Percentiles rank a stretch among this genome's conserved stretches.
phyloP scores from a whole-genome alignment of 371 early-diverging fungal species.

The Mucor plumbeus region DNA sequence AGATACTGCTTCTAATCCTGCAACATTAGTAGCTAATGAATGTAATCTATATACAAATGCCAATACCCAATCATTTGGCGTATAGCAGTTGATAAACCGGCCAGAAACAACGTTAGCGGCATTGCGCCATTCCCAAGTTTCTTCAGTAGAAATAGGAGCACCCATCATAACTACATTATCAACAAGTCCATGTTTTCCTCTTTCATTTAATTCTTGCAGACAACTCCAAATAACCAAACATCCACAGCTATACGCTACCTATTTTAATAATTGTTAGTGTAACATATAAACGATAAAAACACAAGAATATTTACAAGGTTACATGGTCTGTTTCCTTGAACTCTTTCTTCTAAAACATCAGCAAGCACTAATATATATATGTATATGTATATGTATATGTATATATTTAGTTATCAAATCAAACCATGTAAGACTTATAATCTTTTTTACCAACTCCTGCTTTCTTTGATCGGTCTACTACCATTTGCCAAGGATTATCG shows the following conservation, averaged over 20 bases:
- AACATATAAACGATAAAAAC: too few species aligned
- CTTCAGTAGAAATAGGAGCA: conserved; percentile 63
- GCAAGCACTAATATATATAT: too few species aligned
- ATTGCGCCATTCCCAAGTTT: conserved; percentile 50
- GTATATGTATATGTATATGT: too few species aligned
- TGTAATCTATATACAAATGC: conserved; percentile 78
- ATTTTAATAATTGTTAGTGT: neutral
- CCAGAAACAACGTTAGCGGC: conserved; percentile 76
- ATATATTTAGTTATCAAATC: neutral
- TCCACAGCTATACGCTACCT: conserved; percentile 90
- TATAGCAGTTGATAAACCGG: conserved; percentile 89
- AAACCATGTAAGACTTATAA: neutral
- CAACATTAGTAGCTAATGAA: conserved; percentile 73
- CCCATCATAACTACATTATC: conserved; percentile 70
- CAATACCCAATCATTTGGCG: conserved; percentile 89
- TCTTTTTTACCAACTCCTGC: conserved; percentile 70
- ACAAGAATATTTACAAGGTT: conserved; percentile 63
- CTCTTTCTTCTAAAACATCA: conserved; percentile 79
- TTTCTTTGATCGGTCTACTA: conserved; percentile 85
- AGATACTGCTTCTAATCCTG: conserved; percentile 78
- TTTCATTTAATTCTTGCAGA: conserved; percentile 79
- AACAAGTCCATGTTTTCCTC: conserved; percentile 53
- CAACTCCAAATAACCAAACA: conserved; percentile 91
- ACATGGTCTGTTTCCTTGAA: conserved; percentile 92
- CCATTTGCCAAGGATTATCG: conserved; percentile 95